Evolutionary conservation across 441 rosid species (phyloP), one percentile per base, ranked within the genome.

Genomic region (Gossypium schwendimanii): DNA sequence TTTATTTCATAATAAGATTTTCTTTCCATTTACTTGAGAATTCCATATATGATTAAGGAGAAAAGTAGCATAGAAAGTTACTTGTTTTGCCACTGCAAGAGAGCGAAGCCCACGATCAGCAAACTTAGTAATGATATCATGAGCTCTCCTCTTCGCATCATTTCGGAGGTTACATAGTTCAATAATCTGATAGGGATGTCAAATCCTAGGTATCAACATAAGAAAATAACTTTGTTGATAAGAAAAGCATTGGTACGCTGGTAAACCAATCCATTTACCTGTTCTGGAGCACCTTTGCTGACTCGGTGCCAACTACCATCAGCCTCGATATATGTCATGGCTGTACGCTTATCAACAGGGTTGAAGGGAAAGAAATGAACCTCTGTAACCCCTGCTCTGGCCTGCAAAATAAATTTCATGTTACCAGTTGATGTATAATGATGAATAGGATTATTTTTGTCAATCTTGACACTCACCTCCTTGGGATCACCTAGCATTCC

Each of bases 401-500:
- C 75, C 72, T 69, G 70, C 2, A 45, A 24, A n/a, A 47, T 14
- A 23, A 23, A 57, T 53, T 53, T 53, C 21, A 18, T 53, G 58
- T 53, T 53, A 18, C 12, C 24, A 18, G 11, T 53, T 53, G 10
- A 54, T 18, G 59, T 17, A 54, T 20, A 54, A 41, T 53, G 58
- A 55, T 55, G 6, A 55, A 20, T 9, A 12, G 12, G 31, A 21
- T 55, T 24, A 21, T 10, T 55, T 55, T 21, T 55, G 60, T 21
- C 11, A 53, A 68, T 49, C 23, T 55, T 54, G 23, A 54, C 26
- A 54, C 39, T 58, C 61, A 82, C 87, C 83, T 82, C 94, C 82
- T 78, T 87, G 0, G 94, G 89, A 58, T 89, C 91, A 28, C 84
- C 86, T 72, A 89, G 77, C 94, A 87, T 89, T 64, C 89, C 91